Base-by-base conservation (phyloP, 139 green algal genomes). In the Chlorella sp. region DNA sequence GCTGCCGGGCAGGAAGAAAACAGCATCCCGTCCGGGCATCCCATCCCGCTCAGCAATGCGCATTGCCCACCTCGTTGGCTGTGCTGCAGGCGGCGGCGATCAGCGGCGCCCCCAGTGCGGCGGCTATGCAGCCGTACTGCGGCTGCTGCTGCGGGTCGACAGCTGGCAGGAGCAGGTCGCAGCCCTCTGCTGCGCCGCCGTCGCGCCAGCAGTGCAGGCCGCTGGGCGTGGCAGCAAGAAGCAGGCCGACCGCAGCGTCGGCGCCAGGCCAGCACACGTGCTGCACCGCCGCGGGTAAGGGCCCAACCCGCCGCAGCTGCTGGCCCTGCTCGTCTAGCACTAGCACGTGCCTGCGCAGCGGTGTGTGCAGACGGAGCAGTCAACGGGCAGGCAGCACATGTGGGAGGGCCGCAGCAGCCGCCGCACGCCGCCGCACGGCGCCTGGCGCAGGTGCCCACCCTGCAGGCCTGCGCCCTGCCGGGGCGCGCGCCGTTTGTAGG, bases 191-290 rank as follows among this genome's bases (percentile, higher is more conserved):
- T 24, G 51, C 38, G 34, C 72, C 73, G 22, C 20, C 41, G 6
- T 20, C 24, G 26, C n/a, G 13, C 73, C 73, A 86, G 34, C 46
- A n/a, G 58, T 77, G 43, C n/a, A 86, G 24, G 73, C 58, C 19
- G 28, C 8, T 5, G 14, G 73, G 9, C 4, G 82, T 86, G 16
- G 24, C 34, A 9, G 38, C 82, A 41, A 86, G 58, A 7, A 85
- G 81, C 38, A 38, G 40, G 28, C 67, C 56, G 11, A 60, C 51
- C 22, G 51, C 51, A 5, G 41, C 72, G 26, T 24, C 41, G 9
- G 26, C 72, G 43, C 82, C 73, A 13, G 51, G 70, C 84, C 84
- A 88, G 2, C n/a, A 9, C 43, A 88, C 43, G 40, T 84, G 69
- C 54, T 38, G 20, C 69, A 79, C 64, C 22, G 76, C 64, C 43